Base-by-base conservation (phyloP, 257 asterid genomes). In the Rhazya stricta region DNA sequence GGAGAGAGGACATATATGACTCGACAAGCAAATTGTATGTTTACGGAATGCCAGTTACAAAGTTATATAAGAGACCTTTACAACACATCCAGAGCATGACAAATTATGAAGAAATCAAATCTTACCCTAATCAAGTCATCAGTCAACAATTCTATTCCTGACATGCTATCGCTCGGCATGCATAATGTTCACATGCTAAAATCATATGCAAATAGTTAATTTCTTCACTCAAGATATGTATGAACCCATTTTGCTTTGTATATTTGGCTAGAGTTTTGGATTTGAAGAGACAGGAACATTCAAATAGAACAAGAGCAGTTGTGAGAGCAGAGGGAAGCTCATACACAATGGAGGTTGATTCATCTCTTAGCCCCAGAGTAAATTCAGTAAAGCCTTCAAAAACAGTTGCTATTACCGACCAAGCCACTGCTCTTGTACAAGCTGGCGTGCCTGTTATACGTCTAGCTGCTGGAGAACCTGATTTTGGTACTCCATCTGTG, bases 401-500 rank as follows among this genome's bases (percentile, higher is more conserved):
- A 79, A 91, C 97, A 0, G 90, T 90, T 76, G 97, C 97, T 58
- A 94, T 94, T 56, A 91, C 97, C 3, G 97, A 94, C 81, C 97
- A 91, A 77, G 98, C 98, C 61, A 86, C 91, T 76, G 96, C 97
- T 43, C 97, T 94, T 77, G 96, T 74, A 53, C 93, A 88, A 81
- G 97, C 97, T 78, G 98, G 98, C 41, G 97, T 91, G 76, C 99
- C 99, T 18, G 93, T 95, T 77, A 92, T 95, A 77, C 83, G 96
- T 56, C 83, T 95, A 74, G 96, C 99, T 6, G 98, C 98, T 16
- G 99, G 99, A 30, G 98, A 95, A 76, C 99, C 98, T 15, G 98
- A 95, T 88, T 95, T 95, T 68, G 99, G 89, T 85, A 95, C 98
- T 82, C 99, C 99, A 48, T 73, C 89, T 68, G 78, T 71, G 34